phyloP scores from a whole-genome alignment of 305 asterid species.

The Stenogyne calaminthoides region DNA sequence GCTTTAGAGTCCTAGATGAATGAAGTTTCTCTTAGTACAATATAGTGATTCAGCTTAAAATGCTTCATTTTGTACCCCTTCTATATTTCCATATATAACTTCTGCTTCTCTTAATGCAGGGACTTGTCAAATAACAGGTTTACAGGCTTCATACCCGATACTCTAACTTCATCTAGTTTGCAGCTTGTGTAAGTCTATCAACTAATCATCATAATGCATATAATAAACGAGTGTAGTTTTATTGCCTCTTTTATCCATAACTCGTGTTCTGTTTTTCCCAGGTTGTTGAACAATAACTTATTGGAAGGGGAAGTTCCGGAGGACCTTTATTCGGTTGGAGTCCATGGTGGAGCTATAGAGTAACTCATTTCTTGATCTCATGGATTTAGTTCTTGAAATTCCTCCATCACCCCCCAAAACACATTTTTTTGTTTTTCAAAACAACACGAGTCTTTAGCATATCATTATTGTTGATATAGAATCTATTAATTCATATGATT shows the following conservation, averaged over 20 bases:
- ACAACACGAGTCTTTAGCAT: not conserved
- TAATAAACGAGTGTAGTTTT: not conserved
- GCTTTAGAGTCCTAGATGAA: not conserved
- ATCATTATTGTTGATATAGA: not conserved
- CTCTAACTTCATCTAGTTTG: slow-evolving; percentile 65
- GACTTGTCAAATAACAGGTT: slow-evolving; percentile 77
- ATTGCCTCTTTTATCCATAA: not conserved
- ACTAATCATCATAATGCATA: not conserved
- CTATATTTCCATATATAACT: not conserved
- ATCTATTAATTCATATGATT: not conserved
- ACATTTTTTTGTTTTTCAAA: not conserved
- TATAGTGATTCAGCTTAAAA: not conserved
- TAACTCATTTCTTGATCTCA: slow-evolving; percentile 37
- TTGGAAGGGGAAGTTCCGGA: slow-evolving; percentile 82
- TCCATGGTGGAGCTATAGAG: slow-evolving; percentile 95
- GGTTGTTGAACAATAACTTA: slow-evolving; percentile 68
- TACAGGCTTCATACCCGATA: slow-evolving; percentile 70
- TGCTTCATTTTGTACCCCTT: not conserved
- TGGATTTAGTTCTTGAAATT: not conserved
- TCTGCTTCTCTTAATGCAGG: slow-evolving; percentile 51
- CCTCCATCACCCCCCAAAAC: not conserved
- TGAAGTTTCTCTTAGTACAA: not conserved
- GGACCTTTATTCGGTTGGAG: slow-evolving; percentile 80
- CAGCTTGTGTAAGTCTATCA: slow-evolving; percentile 68
- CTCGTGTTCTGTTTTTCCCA: slow-evolving; percentile 23